phyloP scores from a whole-genome alignment of 2,329 filamentous ascomycete genomes.

The Pyrenochaeta sp. region DNA sequence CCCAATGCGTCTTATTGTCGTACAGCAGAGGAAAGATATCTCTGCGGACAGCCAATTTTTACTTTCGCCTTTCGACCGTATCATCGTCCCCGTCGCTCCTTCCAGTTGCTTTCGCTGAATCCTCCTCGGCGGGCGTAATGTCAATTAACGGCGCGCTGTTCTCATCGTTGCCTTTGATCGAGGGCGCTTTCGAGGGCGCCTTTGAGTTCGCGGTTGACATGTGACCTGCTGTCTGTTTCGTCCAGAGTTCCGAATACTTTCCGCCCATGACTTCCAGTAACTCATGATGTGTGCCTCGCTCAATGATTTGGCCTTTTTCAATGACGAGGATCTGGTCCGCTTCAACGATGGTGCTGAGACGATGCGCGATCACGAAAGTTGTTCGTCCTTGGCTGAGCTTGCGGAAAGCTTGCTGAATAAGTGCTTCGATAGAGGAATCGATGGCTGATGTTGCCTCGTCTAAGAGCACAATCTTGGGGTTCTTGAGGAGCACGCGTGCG shows the following conservation, averaged over 20 bases:
- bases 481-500: constrained; percentile 79
- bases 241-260: constrained; percentile 86
- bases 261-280: constrained; percentile 71
- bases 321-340: constrained; percentile 86
- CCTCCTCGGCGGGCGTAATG: constrained; percentile 33
- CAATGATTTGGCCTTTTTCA: constrained; percentile 77
- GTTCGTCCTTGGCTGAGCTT: constrained; percentile 68
- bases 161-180: constrained; percentile 19
- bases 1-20: not conserved
- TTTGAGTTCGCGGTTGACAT: constrained; percentile 27
- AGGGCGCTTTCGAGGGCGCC: constrained; percentile 24
- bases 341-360: constrained; percentile 83
- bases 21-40: not conserved
- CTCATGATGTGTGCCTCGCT: constrained; percentile 81
- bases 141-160: constrained; percentile 28
- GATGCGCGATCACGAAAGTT: constrained; percentile 76
- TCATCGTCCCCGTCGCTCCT: constrained; percentile 17
- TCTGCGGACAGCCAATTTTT: not conserved
- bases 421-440: constrained; percentile 74
- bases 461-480: constrained; percentile 81
- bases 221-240: constrained; percentile 70
- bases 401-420: constrained; percentile 70
- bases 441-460: constrained; percentile 91
- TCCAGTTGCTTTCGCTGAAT: constrained; percentile 23
- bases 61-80: constrained; percentile 22